These are phyloP conservation scores for Ambrosiella cleistominuta DNA, from an alignment of 2,329 filamentous ascomycete species.

Conservation along the genomic window DNA sequence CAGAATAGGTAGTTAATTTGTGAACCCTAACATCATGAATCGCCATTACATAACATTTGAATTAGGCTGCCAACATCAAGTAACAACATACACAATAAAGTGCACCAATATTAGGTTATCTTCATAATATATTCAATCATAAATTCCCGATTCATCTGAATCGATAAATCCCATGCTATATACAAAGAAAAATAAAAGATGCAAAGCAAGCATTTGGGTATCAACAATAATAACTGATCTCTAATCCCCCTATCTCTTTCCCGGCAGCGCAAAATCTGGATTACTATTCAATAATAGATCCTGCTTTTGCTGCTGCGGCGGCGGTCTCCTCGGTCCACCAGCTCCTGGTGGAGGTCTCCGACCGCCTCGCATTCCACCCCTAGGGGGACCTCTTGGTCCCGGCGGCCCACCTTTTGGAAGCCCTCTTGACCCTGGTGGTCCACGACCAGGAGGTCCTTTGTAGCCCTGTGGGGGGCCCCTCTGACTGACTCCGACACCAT, in stretches of 20 bases:
- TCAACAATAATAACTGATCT: conserved; percentile 1
- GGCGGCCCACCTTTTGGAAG: not conserved
- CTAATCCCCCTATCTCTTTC: conserved; percentile 1
- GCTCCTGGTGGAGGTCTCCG: not conserved
- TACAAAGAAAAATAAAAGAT: conserved; percentile 3
- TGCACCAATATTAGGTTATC: too few species aligned
- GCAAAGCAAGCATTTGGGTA: conserved; percentile 3
- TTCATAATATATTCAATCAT: too few species aligned
- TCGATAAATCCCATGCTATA: not conserved
- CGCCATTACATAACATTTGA: too few species aligned
- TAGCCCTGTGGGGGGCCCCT: not conserved
- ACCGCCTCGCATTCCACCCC: conserved; percentile 12
- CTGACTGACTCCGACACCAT: conserved; percentile 19
- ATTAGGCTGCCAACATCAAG: too few species aligned
- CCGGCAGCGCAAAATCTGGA: conserved; percentile 66
- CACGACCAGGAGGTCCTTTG: not conserved
- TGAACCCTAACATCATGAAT: too few species aligned
- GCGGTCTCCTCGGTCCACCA: conserved; percentile 19
- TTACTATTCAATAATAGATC: conserved; percentile 64
- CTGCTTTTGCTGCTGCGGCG: conserved; percentile 32
- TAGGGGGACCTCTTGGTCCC: conserved; percentile 12
- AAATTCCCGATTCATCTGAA: too few species aligned
- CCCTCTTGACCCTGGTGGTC: not conserved
- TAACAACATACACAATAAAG: too few species aligned
- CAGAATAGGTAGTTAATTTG: too few species aligned